A percentile compares a stretch with the other conserved stretches of the same genome.
These are phyloP conservation scores for Cytospora chrysosperma DNA, from an alignment of 2,329 filamentous ascomycete genomes.

Conservation along the genomic window DNA sequence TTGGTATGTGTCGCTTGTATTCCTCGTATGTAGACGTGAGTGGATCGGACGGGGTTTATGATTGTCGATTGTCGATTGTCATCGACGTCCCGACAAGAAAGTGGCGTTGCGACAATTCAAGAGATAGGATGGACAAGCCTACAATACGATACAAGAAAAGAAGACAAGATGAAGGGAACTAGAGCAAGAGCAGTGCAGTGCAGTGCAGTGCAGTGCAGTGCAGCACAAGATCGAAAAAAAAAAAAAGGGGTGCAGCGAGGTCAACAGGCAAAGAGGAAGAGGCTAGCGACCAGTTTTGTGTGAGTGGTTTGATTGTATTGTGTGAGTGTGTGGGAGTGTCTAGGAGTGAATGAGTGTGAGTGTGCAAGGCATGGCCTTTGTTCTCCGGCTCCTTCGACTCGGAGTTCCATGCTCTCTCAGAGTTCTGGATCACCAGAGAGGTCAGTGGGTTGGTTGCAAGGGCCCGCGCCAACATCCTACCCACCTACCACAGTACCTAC, in stretches of 20 bases:
- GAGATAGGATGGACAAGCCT: neutral
- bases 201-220: conserved; percentile 2
- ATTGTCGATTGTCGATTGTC: conserved; percentile 1
- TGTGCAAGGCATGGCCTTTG: neutral
- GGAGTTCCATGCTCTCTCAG: neutral
- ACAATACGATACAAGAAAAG: neutral
- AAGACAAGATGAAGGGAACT: neutral
- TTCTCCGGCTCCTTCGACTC: neutral
- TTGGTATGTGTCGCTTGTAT: conserved; percentile 4
- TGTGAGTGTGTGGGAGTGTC: neutral
- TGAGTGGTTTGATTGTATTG: neutral
- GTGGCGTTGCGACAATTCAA: conserved; percentile 1
- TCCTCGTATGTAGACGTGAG: neutral
- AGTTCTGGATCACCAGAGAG: conserved; percentile 12
- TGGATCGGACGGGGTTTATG: conserved; percentile 1
- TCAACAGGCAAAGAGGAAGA: conserved; percentile 8
- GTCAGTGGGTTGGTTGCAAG: conserved; percentile 3
- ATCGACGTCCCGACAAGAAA: conserved; percentile 13
- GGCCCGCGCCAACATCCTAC: conserved; percentile 8
- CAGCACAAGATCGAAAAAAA: neutral
- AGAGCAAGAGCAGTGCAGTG: conserved; percentile 1
- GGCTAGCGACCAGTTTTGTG: conserved; percentile 18
- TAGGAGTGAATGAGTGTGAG: neutral
- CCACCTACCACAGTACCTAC: neutral
- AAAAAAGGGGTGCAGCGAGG: conserved; percentile 11